Conservation (phyloP, 495 filamentous ascomycete species). For the Rostrohypoxylon terebratum region DNA sequence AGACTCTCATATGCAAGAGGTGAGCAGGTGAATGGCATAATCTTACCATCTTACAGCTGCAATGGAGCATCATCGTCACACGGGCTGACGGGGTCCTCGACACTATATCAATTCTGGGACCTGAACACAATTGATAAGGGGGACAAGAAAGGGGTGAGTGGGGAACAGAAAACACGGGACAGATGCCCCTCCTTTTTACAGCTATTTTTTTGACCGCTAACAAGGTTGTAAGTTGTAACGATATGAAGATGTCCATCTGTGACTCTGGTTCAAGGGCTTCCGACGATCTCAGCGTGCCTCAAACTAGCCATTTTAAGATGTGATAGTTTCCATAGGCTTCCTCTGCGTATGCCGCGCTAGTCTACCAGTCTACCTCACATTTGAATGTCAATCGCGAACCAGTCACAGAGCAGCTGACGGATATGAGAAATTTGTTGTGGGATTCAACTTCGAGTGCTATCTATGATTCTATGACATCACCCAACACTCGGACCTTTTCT, state of each 20-base stretch:
- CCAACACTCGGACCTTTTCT: constrained; percentile 29
- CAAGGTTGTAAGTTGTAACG: constrained; percentile 22
- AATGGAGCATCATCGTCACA: constrained; percentile 6
- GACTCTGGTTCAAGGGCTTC: constrained; percentile 33
- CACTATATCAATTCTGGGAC: not conserved
- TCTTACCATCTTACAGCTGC: constrained; percentile 1
- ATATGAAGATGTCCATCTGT: constrained; percentile 10
- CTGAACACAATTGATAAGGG: constrained; percentile 20
- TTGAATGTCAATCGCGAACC: not conserved
- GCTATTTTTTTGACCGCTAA: constrained; percentile 18
- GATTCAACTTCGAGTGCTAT: constrained; percentile 13
- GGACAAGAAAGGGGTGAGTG: constrained; percentile 22
- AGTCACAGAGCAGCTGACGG: constrained; percentile 19
- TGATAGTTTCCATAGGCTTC: constrained; percentile 20
- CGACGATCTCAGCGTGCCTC: constrained; percentile 42
- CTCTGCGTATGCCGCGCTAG: constrained; percentile 21
- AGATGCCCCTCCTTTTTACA: constrained; percentile 35
- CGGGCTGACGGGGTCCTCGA: constrained; percentile 14
- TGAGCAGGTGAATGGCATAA: constrained; percentile 4
- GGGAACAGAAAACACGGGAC: constrained; percentile 6
- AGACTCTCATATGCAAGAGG: not conserved
- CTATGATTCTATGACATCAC: constrained; percentile 44
- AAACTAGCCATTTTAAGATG: constrained; percentile 29
- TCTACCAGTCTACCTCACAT: constrained; percentile 7
- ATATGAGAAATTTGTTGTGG: constrained; percentile 26